Base-by-base conservation (phyloP, 73 alveolate genomes). In the Halteria grandinella region DNA sequence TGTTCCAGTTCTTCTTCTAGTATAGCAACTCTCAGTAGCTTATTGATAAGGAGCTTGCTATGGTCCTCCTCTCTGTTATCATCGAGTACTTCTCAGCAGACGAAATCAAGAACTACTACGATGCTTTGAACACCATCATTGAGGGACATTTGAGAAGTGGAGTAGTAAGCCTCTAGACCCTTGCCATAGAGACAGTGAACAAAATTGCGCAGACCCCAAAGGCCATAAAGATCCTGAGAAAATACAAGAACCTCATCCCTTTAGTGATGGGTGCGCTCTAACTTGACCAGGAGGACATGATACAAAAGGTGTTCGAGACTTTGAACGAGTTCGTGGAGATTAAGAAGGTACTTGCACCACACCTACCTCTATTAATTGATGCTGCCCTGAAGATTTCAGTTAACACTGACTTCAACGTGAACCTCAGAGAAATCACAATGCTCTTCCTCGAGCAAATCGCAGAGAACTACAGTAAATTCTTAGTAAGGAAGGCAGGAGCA, bases 51-150 rank as follows among this genome's bases (percentile, higher is more conserved):
- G 92, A 83, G 60, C 59, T 66, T 8, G 77, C 85, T 23, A 49
- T 83, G 80, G 41, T 83, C 53, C 69, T 83, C 15, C 80, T 83
- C 36, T 59, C 85, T 11, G 87, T 83, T 41, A 58, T 83, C 52
- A 74, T 83, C 36, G 92, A 83, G 55, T 83, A 83, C 83, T 52
- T 83, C 45, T 74, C 84, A 12, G 63, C 52, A 14, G 92, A 71
- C 24, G 92, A 83, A 50, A 69, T 74, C 34, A 60, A 83, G 79
- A 44, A 69, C 0, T 63, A 83, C 73, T 83, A 55, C 51, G 83
- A 47, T 28, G 27, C 28, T 4, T 44, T 83, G 21, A 60, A 55
- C 64, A 7, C 39, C 45, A 55, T 83, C 55, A 57, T 83, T 23
- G 79, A 72, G 72, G 87, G 86, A 24, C 55, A 74, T 41, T 39